phyloP scores from a whole-genome alignment of 1,139 yeast species.

The Schwanniomyces etchellsii region DNA sequence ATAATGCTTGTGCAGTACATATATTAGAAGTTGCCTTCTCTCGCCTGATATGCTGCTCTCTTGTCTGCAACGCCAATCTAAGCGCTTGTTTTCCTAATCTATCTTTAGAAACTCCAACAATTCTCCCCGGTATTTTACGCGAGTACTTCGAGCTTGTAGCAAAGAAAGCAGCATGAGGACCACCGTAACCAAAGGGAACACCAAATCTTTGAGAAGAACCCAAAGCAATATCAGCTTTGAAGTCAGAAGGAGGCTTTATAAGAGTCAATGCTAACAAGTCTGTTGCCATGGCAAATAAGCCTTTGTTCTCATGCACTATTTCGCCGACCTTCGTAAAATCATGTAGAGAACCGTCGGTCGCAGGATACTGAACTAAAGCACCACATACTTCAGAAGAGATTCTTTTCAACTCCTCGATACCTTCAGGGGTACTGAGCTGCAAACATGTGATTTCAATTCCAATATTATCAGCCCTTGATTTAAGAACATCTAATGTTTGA shows the following conservation, averaged over 20 bases:
- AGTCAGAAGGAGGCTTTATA: conserved; percentile 74
- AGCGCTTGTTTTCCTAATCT: conserved; percentile 84
- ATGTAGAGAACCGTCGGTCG: conserved; percentile 71
- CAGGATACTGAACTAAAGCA: conserved; percentile 85
- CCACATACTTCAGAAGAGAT: conserved; percentile 57
- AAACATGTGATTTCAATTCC: conserved; percentile 58
- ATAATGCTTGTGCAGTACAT: conserved; percentile 94
- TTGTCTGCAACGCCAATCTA: conserved; percentile 90
- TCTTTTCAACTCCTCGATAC: conserved; percentile 33
- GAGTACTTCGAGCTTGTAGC: conserved; percentile 75
- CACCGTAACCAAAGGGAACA: conserved; percentile 96
- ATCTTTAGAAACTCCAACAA: conserved; percentile 90
- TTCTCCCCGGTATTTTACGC: conserved; percentile 94
- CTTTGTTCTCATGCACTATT: conserved; percentile 64
- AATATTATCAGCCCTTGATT: conserved; percentile 73
- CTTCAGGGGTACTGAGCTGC: conserved; percentile 49
- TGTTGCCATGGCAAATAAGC: conserved; percentile 77
- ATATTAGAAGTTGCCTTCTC: conserved; percentile 97
- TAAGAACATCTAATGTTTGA: conserved; percentile 76
- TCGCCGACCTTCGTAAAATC: conserved; percentile 54
- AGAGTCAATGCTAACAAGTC: conserved; percentile 86
- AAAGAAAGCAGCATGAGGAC: conserved; percentile 98
- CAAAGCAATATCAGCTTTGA: conserved; percentile 88
- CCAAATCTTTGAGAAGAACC: conserved; percentile 96
- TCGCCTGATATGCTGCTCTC: conserved; percentile 96